Conservation (phyloP, 495 filamentous ascomycete species). For the Daldinia concentrica region DNA sequence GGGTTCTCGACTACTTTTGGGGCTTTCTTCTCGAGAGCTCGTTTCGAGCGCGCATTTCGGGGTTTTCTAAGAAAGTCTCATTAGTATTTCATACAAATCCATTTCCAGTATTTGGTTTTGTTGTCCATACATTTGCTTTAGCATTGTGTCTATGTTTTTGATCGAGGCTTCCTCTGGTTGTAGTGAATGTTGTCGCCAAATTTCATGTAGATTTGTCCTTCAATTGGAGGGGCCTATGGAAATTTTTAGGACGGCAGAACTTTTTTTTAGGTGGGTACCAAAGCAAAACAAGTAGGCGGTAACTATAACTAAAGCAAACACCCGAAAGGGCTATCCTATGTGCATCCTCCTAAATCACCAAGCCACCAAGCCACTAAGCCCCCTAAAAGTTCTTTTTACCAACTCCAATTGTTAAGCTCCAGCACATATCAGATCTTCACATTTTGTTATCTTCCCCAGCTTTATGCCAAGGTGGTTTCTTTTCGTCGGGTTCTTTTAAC, state of each 20-base stretch:
- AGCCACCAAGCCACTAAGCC: no score
- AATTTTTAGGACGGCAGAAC: constrained; percentile 42
- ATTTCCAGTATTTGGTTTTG: background rate
- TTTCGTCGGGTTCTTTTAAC: background rate
- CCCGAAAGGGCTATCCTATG: no score
- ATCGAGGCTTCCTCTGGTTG: constrained; percentile 6
- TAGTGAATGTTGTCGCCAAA: constrained; percentile 5
- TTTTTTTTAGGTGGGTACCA: constrained; percentile 20
- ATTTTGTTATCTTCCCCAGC: background rate
- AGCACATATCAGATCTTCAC: background rate
- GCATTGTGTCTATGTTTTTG: constrained; percentile 23
- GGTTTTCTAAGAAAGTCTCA: constrained; percentile 71
- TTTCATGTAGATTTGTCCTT: background rate
- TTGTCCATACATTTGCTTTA: constrained; percentile 34
- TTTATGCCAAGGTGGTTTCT: background rate
- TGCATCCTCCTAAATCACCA: no score
- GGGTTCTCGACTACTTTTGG: constrained; percentile 89
- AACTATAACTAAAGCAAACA: no score
- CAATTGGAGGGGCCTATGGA: constrained; percentile 32
- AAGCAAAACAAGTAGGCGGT: constrained; percentile 18
- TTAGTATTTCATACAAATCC: constrained; percentile 7
- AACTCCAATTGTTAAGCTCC: background rate
- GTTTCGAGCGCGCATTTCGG: constrained; percentile 91
- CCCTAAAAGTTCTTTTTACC: background rate
- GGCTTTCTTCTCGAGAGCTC: constrained; percentile 87